Conservation (phyloP, 345 rosid species). For the Pseudoturritis turrita region DNA sequence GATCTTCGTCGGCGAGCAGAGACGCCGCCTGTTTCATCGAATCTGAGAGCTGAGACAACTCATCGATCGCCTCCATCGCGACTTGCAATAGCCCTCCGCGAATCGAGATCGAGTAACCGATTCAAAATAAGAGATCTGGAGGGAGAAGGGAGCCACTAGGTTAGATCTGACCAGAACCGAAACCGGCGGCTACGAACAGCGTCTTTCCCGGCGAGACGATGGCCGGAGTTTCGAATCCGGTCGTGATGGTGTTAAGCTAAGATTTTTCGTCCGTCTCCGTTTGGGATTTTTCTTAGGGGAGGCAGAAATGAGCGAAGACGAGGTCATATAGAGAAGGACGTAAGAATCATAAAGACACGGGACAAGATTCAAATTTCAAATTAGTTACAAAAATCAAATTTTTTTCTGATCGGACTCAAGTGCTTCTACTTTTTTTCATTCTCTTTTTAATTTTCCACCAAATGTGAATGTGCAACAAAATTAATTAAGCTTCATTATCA, state of each 20-base stretch:
- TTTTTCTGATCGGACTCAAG: slow-evolving; percentile 7
- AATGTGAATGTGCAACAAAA: background rate
- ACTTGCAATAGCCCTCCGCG: slow-evolving; percentile 4
- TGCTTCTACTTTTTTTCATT: slow-evolving; percentile 9
- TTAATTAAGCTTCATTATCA: background rate
- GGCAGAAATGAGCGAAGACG: slow-evolving; percentile 6
- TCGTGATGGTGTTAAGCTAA: slow-evolving; percentile 4
- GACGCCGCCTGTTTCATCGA: slow-evolving; percentile 82
- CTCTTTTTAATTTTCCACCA: background rate
- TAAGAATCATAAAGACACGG: slow-evolving; percentile 7
- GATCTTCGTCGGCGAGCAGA: slow-evolving; percentile 90
- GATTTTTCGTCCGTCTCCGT: slow-evolving; percentile 4
- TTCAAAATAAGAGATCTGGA: slow-evolving; percentile 30
- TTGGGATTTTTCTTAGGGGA: background rate
- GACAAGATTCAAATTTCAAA: slow-evolving; percentile 31
- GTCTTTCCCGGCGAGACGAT: background rate
- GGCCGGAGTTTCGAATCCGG: slow-evolving; percentile 20
- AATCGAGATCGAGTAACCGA: slow-evolving; percentile 17
- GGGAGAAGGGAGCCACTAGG: slow-evolving; percentile 3
- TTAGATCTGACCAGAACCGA: slow-evolving; percentile 22
- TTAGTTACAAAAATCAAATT: background rate
- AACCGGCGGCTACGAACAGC: background rate
- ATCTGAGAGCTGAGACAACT: slow-evolving; percentile 80
- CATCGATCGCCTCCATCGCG: slow-evolving; percentile 95
- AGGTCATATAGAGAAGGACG: slow-evolving; percentile 22